Base-by-base conservation (phyloP, 2,329 filamentous ascomycete genomes). In the Epichloe sp. region DNA sequence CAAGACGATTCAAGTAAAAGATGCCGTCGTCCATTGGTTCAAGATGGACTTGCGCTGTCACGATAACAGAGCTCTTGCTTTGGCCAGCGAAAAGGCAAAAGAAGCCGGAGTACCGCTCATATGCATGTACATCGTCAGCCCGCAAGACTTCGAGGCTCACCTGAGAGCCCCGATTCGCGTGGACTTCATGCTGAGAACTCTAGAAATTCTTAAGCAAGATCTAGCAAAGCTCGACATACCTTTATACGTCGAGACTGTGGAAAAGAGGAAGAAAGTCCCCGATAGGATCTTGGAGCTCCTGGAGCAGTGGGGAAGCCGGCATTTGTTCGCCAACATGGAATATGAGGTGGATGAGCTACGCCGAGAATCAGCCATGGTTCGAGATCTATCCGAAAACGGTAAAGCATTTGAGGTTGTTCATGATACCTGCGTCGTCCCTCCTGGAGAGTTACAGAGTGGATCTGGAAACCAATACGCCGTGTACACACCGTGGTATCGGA, bases 321-420 rank as follows among this genome's bases (percentile, higher is more conserved):
- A 93, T 59, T 57, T 95, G 2, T 94, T 82, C 60, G 82, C 85
- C 46, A 95, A 95, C 62, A 80, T 89, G 52, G 89, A 95, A 63
- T 95, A 95, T 60, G 90, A 95, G 64, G 88, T 94, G 0, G 90
- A 96, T 62, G 90, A 95, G 68, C 68, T 95, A 52, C 74, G 89
- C 43, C 75, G 89, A 5, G 90, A 96, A 59, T 80, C 82, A 1
- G 72, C 71, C 31, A 68, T 95, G 60, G 75, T 87, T 1, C 75
- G 71, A 31, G 65, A 73, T 41, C 78, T 84, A 53, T 67, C 83
- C 1, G 73, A 80, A 15, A 77, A 76, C 12, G 83, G 79, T 0
- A 78, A 91, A 45, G 74, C 77, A 1, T 82, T 94, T 57, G 76
- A 83, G n/a, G 77, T 83, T 0, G 73, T 85, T 1, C 86, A 90